Percentiles rank a stretch among this genome's conserved stretches.
Conservation (phyloP, 2,329 filamentous ascomycete genomes). For the Neofusicoccum parvum region DNA sequence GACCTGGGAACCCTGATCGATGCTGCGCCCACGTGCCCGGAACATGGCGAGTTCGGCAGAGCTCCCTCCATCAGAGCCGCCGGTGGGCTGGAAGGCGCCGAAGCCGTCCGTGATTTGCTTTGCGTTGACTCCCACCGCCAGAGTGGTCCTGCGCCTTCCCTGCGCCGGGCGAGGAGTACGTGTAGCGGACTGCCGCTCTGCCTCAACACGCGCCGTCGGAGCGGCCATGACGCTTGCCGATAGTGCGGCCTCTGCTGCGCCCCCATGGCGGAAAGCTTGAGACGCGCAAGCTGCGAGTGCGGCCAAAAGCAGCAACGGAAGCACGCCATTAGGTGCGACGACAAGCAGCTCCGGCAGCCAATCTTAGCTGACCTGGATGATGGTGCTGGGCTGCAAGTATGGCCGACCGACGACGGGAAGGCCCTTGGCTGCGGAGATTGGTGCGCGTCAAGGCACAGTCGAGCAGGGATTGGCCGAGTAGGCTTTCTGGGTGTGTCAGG, state of each 20-base stretch:
- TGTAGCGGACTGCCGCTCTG: not conserved
- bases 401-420: not conserved
- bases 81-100: conserved; percentile 6
- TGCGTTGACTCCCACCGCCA: conserved; percentile 3
- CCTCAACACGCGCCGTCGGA: not conserved
- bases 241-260: conserved; percentile 8
- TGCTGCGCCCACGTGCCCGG: conserved; percentile 20
- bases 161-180: not conserved
- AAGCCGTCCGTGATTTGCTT: conserved; percentile 10
- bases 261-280: conserved; percentile 5
- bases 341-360: not conserved
- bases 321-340: conserved; percentile 11
- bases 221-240: not conserved
- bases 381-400: not conserved
- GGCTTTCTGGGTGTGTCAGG: conserved; percentile 6
- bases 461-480: conserved; percentile 1
- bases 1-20: conserved; percentile 18
- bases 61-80: conserved; percentile 5
- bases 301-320: conserved; percentile 8
- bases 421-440: conserved; percentile 10
- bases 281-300: conserved; percentile 15
- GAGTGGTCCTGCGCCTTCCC: not conserved
- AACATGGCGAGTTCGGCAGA: conserved; percentile 20
- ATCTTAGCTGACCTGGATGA: conserved; percentile 9
- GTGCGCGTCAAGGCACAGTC: not conserved